Evolutionary conservation across 2,329 filamentous ascomycete species (phyloP).

Genomic region (Neospermospora avenae): DNA sequence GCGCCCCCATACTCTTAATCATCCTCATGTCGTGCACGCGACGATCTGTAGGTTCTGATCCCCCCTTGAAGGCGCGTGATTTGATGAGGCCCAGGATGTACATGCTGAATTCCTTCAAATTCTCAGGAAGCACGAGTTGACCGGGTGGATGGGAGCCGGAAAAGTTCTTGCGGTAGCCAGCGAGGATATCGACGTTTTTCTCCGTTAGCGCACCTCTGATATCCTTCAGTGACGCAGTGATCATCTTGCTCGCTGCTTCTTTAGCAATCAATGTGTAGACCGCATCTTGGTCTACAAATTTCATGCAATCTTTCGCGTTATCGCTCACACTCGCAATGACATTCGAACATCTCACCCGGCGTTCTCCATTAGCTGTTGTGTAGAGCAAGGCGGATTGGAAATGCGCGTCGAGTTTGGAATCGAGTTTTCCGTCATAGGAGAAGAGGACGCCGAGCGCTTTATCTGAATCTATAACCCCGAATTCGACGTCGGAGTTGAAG

Average conservation of each 20-base stretch:
- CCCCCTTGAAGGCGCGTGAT: conserved; percentile 88
- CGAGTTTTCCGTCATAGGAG: conserved; percentile 95
- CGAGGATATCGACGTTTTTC: conserved; percentile 88
- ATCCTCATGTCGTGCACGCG: conserved; percentile 88
- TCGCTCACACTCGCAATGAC: conserved; percentile 90
- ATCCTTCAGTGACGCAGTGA: conserved; percentile 74
- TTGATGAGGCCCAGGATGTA: conserved; percentile 90
- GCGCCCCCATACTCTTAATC: conserved; percentile 80
- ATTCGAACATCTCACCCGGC: conserved; percentile 89
- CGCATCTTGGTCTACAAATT: conserved; percentile 93
- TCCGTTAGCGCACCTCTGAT: conserved; percentile 80
- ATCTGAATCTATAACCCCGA: conserved; percentile 88
- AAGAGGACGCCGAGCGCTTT: conserved; percentile 92
- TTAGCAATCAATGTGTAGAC: conserved; percentile 87
- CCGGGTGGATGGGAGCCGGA: conserved; percentile 80
- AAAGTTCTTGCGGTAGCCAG: conserved; percentile 90
- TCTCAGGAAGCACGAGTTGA: conserved; percentile 91
- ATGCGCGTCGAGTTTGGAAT: conserved; percentile 92
- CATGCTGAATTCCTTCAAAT: conserved; percentile 95
- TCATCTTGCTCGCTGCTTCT: conserved; percentile 84
- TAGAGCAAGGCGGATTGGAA: conserved; percentile 96
- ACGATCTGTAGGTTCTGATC: conserved; percentile 85
- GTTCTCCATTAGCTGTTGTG: conserved; percentile 84
- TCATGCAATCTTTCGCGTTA: conserved; percentile 78
- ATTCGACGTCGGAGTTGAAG: conserved; percentile 90